A percentile compares a stretch with the other conserved stretches of the same genome.
Conservation (phyloP, 2,329 filamentous ascomycete genomes). For the Xylariaceae sp. region DNA sequence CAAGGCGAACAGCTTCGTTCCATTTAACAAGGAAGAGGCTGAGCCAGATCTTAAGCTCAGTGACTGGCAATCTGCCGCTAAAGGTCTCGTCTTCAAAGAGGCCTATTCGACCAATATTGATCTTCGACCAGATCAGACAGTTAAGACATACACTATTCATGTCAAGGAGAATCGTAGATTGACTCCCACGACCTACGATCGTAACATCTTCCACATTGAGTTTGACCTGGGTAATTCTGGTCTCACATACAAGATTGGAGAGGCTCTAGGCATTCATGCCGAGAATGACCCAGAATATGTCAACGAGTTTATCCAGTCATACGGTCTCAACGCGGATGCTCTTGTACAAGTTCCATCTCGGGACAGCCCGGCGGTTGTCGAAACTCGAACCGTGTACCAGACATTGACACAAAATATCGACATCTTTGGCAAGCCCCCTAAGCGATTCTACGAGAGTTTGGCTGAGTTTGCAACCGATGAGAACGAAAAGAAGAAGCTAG, state of each 20-base stretch:
- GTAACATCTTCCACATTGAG: conserved; percentile 99
- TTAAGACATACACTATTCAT: conserved; percentile 81
- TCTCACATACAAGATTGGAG: conserved; percentile 93
- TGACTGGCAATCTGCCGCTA: conserved; percentile 80
- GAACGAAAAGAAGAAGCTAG: conserved; percentile 75
- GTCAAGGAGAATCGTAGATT: conserved; percentile 95
- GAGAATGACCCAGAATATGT: conserved; percentile 84
- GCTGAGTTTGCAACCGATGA: conserved; percentile 82
- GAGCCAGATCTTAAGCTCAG: conserved; percentile 64
- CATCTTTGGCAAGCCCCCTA: conserved; percentile 93
- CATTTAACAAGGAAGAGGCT: conserved; percentile 70
- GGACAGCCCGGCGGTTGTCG: conserved; percentile 68
- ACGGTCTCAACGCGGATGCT: conserved; percentile 76
- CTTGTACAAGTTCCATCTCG: conserved; percentile 89
- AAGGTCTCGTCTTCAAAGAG: conserved; percentile 90
- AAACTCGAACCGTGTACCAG: conserved; percentile 91
- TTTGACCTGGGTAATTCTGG: conserved; percentile 91
- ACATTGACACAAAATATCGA: conserved; percentile 88
- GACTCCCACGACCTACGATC: conserved; percentile 83
- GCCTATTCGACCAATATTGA: conserved; percentile 71
- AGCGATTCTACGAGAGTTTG: conserved; percentile 94
- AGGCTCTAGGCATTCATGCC: conserved; percentile 92
- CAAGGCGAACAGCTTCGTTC: conserved; percentile 74
- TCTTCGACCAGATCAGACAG: conserved; percentile 79
- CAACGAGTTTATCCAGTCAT: conserved; percentile 81